phyloP scores from a whole-genome alignment of 2,329 filamentous ascomycete genomes.

The Phyllosticta citriasiana region DNA sequence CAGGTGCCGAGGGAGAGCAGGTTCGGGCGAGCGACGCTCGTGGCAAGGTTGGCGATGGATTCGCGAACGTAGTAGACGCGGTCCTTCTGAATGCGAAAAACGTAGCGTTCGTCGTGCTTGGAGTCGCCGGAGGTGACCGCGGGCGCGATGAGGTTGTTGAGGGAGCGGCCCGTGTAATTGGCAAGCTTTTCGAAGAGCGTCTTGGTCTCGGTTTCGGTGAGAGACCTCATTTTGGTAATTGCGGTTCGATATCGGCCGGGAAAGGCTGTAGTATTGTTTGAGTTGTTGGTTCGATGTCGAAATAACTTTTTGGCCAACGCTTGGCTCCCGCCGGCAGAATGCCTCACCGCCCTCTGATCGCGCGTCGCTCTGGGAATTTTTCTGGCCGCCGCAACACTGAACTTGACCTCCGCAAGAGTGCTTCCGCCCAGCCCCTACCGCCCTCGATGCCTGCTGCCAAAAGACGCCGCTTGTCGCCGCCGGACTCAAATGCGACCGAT shows the following conservation, averaged over 20 bases:
- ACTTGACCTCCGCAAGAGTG: background rate
- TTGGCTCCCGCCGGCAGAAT: conserved; percentile 24
- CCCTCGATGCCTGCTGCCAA: conserved; percentile 25
- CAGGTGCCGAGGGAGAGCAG: conserved; percentile 84
- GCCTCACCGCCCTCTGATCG: background rate
- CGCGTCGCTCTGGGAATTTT: background rate
- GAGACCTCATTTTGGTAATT: conserved; percentile 55
- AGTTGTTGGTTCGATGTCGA: conserved; percentile 1
- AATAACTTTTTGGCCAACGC: conserved; percentile 11
- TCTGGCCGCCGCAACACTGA: conserved; percentile 3
- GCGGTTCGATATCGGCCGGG: background rate
- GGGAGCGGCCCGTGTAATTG: conserved; percentile 78
- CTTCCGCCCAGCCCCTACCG: conserved; percentile 24
- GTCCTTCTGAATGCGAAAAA: conserved; percentile 58
- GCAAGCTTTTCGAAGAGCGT: conserved; percentile 88
- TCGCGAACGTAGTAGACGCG: conserved; percentile 89
- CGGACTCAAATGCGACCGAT: conserved; percentile 13
- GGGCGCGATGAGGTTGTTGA: conserved; percentile 59
- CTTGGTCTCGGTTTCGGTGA: conserved; percentile 70
- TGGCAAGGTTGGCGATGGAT: conserved; percentile 83
- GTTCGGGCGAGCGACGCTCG: conserved; percentile 69
- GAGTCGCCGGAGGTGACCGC: conserved; percentile 10
- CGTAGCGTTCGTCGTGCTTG: conserved; percentile 25
- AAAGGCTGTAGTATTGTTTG: conserved; percentile 1
- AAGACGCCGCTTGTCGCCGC: conserved; percentile 28